A percentile compares a stretch with the other conserved stretches of the same genome.
phyloP scores from a whole-genome alignment of 2,329 filamentous ascomycete genomes.

The Fusarium sp. region DNA sequence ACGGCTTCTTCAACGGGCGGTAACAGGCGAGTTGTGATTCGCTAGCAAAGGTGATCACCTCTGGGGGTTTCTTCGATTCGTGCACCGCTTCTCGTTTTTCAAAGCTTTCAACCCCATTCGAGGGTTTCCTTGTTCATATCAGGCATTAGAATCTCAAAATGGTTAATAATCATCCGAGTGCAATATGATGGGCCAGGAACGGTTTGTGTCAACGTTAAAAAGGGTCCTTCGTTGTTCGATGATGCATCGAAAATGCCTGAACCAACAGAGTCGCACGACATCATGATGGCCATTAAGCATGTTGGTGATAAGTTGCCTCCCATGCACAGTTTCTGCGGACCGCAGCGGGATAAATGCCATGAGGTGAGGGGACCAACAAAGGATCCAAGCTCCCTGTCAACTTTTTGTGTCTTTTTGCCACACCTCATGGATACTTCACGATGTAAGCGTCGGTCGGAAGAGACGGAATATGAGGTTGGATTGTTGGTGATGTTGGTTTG shows the following conservation, averaged over 20 bases:
- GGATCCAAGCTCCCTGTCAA: constrained; percentile 17
- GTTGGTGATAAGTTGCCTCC: constrained; percentile 33
- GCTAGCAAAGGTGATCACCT: constrained; percentile 16
- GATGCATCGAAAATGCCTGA: constrained; percentile 1
- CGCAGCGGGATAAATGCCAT: constrained; percentile 21
- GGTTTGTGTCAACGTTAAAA: not conserved
- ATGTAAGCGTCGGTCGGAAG: not conserved
- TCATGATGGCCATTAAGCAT: constrained; percentile 1
- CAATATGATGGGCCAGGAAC: constrained; percentile 14
- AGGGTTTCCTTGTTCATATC: constrained; percentile 25
- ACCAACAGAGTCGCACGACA: constrained; percentile 28
- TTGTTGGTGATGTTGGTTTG: constrained; percentile 11
- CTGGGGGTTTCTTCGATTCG: constrained; percentile 29
- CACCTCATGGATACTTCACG: not conserved
- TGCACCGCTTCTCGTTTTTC: constrained; percentile 18
- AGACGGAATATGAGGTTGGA: not conserved
- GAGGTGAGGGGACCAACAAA: constrained; percentile 25
- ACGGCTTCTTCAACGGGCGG: constrained; percentile 41
- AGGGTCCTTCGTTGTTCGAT: constrained; percentile 19
- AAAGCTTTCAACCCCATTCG: constrained; percentile 20
- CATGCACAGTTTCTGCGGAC: constrained; percentile 32
- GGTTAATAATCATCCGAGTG: constrained; percentile 20
- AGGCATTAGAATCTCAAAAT: constrained; percentile 20
- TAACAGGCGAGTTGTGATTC: constrained; percentile 42
- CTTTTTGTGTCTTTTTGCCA: constrained; percentile 8